Conservation (phyloP, 352 stramenopile genomes). For the Phytophthora macrochlamydospora region DNA sequence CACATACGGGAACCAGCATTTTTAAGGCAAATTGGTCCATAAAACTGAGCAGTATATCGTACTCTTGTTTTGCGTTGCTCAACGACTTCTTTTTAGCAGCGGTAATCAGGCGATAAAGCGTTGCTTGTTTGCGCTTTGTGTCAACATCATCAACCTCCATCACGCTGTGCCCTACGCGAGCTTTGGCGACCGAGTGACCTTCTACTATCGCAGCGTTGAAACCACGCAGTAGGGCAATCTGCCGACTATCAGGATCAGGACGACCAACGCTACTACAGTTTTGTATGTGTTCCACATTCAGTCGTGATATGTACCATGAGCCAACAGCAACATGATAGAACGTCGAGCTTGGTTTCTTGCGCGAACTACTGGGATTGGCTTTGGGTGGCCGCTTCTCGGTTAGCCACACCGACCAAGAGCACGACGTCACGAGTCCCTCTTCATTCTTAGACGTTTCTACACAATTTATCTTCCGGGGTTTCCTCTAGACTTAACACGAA, state of each 20-base stretch:
- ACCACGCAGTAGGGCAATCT: background rate
- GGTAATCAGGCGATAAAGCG: background rate
- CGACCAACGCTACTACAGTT: background rate
- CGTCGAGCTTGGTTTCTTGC: constrained; percentile 1
- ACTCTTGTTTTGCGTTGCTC: constrained; percentile 4
- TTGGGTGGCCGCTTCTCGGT: background rate
- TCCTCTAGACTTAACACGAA: background rate
- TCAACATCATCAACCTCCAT: background rate
- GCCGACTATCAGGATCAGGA: background rate
- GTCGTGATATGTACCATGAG: constrained; percentile 7
- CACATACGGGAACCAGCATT: constrained; percentile 3
- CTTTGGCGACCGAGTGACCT: background rate
- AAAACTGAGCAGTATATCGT: background rate
- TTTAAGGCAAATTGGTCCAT: constrained; percentile 2
- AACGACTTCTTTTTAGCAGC: background rate
- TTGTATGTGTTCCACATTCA: constrained; percentile 1
- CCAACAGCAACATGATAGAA: background rate
- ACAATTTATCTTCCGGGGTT: background rate
- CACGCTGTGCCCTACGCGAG: constrained; percentile 4
- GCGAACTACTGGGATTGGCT: background rate
- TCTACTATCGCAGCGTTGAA: constrained; percentile 3
- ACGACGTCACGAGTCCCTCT: background rate
- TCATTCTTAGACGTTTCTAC: background rate
- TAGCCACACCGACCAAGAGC: background rate
- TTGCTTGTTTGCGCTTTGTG: background rate